Evolutionary conservation across 2,329 filamentous ascomycete genomes (phyloP).

Genomic region (Fusarium staphyleae): DNA sequence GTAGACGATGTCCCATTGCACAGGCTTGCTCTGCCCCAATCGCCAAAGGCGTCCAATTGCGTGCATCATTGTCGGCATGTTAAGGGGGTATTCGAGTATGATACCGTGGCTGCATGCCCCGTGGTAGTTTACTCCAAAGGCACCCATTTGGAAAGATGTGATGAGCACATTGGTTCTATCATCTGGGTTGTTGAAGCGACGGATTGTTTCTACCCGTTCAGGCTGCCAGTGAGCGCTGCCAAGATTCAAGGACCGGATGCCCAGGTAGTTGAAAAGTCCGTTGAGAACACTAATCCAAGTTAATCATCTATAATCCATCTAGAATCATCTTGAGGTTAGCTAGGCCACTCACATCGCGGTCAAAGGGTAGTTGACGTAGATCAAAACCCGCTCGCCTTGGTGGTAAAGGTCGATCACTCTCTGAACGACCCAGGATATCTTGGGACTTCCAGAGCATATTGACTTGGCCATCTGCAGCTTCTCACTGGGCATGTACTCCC

Average conservation of each 20-base stretch:
- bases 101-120: neutral
- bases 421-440: neutral
- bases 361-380: neutral
- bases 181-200: neutral
- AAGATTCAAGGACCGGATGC: neutral
- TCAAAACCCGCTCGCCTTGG: neutral
- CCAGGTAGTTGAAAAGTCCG: neutral
- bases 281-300: neutral
- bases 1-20: neutral
- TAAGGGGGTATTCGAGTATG: neutral
- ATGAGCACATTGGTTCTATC: neutral
- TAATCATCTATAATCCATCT: too few relatives aligned
- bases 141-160: accelerated
- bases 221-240: neutral
- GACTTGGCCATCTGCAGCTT: neutral
- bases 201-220: neutral
- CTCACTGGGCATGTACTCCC: neutral
- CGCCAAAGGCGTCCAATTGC: neutral
- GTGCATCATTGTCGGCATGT: neutral
- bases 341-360: neutral
- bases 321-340: too few relatives aligned
- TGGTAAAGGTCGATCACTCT: accelerated
- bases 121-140: neutral
- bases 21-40: neutral
- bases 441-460: neutral